These are phyloP conservation scores for Platanus orientalis DNA, from an alignment of 164 flowering plant species.

Conservation along the genomic window DNA sequence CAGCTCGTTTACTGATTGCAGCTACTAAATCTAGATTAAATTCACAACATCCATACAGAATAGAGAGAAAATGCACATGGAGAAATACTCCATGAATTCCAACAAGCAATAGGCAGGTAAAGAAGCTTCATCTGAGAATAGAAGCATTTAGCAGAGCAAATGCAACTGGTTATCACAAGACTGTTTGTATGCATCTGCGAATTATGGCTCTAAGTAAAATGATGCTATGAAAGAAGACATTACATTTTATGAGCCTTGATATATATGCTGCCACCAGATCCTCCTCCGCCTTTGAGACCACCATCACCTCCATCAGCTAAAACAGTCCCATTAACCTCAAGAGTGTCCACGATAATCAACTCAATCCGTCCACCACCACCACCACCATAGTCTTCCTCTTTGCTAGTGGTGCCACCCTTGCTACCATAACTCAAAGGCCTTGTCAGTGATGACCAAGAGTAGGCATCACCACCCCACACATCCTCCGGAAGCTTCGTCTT, in stretches of 20 bases:
- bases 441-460: slow-evolving; percentile 56
- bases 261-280: slow-evolving; percentile 90
- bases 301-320: slow-evolving; percentile 83
- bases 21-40: too few species aligned
- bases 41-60: too few species aligned
- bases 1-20: too few species aligned
- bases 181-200: neutral
- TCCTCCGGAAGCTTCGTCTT: slow-evolving; percentile 60
- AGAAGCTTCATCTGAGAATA: too few species aligned
- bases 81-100: too few species aligned
- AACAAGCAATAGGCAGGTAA: too few species aligned
- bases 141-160: neutral
- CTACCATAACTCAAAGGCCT: slow-evolving; percentile 75
- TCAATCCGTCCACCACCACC: slow-evolving; percentile 70
- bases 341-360: slow-evolving; percentile 18
- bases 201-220: neutral
- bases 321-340: slow-evolving; percentile 48
- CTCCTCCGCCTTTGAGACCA: slow-evolving; percentile 87
- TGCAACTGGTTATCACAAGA: neutral
- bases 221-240: slow-evolving; percentile 10
- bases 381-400: slow-evolving; percentile 68
- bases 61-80: too few species aligned
- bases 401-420: slow-evolving; percentile 65
- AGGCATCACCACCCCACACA: slow-evolving; percentile 93
- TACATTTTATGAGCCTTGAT: slow-evolving; percentile 74